Base-by-base conservation (phyloP, 352 stramenopile species). In the Pythium dissotocum region DNA sequence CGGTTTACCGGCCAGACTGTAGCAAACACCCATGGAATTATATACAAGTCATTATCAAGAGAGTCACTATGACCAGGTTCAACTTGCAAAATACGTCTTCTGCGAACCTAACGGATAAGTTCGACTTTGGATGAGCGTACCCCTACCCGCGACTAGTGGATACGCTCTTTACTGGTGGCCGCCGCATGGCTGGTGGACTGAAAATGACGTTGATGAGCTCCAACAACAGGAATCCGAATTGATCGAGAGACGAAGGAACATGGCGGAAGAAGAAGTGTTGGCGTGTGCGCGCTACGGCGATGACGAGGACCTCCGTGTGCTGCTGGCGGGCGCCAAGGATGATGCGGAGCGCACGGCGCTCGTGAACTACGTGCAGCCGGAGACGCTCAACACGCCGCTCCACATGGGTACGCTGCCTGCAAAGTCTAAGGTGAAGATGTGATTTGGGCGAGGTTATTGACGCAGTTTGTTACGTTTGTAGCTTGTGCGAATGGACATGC, bases 401-500 rank as follows among this genome's bases (percentile, higher is more conserved):
- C 87, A 95, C 75, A 95, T 95, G 87, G 87, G 85, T 91, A 72
- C 33, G 72, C 42, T 6, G 8, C 12, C 21, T 13, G 8, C 36
- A 12, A 48, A 6, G 54, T 46, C 48, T 24, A 1, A 28, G 2
- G 16, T 16, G 18, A 38, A 40, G 33, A 46, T 13, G 32, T 33
- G 26, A 40, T 30, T 1, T 32, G 46, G n/a, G 13, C 24, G 2
- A 16, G 10, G 33, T 55, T 66, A 26, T 12, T 52, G 21, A 26
- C 6, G 13, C 21, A 32, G 32, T 36, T 66, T 28, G 21, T 62
- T 35, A 63, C 35, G 59, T 46, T 42, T 56, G 24, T 61, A 94
- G 85, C 88, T 2, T 94, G 88, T 63, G 88, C 86, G 9, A 95
- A 95, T 68, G 88, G 86, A 9, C 86, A 93, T 56, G 62, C 70